Percentiles rank a stretch among this genome's conserved stretches.
Conservation (phyloP, 1,284 basidiomycete genomes). For the Pisolithus thermaeus region DNA sequence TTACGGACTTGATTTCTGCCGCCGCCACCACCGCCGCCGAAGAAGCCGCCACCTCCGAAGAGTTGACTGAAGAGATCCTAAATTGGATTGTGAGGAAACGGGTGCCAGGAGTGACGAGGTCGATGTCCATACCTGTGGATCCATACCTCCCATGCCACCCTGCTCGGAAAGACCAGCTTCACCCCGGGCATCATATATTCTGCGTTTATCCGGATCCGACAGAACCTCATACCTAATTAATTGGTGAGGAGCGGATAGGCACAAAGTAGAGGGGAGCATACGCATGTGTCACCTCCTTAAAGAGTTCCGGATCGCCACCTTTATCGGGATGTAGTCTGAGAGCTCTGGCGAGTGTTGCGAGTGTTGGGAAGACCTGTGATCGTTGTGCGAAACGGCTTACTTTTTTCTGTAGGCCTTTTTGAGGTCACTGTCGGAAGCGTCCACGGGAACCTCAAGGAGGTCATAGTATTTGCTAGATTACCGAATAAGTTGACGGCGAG, state of each 20-base stretch:
- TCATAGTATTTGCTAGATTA: conserved; percentile 79
- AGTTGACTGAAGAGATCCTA: conserved; percentile 98
- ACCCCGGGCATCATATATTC: conserved; percentile 87
- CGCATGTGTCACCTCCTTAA: conserved; percentile 98
- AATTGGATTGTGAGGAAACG: background rate
- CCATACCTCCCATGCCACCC: conserved; percentile 93
- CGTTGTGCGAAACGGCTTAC: conserved; percentile 34
- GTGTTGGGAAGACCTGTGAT: no score
- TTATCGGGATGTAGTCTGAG: conserved; percentile 92
- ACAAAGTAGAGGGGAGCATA: conserved; percentile 37
- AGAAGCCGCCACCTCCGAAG: conserved; percentile 61
- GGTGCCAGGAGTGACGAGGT: conserved; percentile 1
- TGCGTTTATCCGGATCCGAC: conserved; percentile 83
- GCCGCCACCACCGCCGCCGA: conserved; percentile 53
- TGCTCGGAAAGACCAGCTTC: conserved; percentile 88
- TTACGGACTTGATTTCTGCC: conserved; percentile 80
- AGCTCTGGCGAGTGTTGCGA: conserved; percentile 48
- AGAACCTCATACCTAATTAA: conserved; percentile 82
- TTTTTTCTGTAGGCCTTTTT: conserved; percentile 96
- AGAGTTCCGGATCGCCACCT: conserved; percentile 93
- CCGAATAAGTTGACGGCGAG: conserved; percentile 8
- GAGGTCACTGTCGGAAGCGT: conserved; percentile 76
- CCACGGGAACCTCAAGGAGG: conserved; percentile 75
- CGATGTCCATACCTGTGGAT: conserved; percentile 65
- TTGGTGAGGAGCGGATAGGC: conserved; percentile 1